Evolutionary conservation across 1,284 basidiomycete species (phyloP).

Genomic region (Cryptococcus sp.): DNA sequence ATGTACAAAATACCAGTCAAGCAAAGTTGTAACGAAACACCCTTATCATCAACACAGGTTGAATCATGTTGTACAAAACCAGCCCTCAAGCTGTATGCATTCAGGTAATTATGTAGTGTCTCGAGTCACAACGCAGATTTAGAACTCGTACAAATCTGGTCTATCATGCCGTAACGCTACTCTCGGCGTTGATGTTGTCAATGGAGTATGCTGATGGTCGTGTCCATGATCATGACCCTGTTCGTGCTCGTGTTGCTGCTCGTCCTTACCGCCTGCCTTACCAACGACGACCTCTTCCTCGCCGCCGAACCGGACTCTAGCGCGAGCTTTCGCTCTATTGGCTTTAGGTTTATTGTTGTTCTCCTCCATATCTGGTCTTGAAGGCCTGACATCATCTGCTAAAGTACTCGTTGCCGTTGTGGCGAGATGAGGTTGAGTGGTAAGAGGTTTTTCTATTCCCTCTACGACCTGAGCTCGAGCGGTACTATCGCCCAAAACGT

Average conservation of each 20-base stretch:
- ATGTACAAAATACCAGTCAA: no score
- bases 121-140: not conserved
- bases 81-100: not conserved
- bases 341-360: constrained; percentile 16
- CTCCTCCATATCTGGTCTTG: not conserved
- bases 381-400: not conserved
- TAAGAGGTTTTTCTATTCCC: constrained; percentile 1
- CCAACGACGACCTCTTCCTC: constrained; percentile 29
- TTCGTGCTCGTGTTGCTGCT: constrained; percentile 14
- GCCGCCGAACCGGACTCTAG: constrained; percentile 44
- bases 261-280: constrained; percentile 8
- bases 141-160: constrained; percentile 57
- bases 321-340: constrained; percentile 26
- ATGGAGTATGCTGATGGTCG: constrained; percentile 14
- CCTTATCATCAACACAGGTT: not conserved
- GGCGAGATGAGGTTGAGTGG: not conserved
- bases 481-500: constrained; percentile 14
- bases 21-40: not conserved
- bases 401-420: not conserved
- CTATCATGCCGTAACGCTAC: constrained; percentile 49
- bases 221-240: constrained; percentile 23
- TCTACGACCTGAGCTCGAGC: constrained; percentile 1
- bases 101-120: no score
- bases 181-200: constrained; percentile 11
- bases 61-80: not conserved